Percentiles rank a stretch among this genome's conserved stretches.
Evolutionary conservation across 192 early-diverging fungal species (phyloP).

Genomic region (Irineochytrium annulatum): DNA sequence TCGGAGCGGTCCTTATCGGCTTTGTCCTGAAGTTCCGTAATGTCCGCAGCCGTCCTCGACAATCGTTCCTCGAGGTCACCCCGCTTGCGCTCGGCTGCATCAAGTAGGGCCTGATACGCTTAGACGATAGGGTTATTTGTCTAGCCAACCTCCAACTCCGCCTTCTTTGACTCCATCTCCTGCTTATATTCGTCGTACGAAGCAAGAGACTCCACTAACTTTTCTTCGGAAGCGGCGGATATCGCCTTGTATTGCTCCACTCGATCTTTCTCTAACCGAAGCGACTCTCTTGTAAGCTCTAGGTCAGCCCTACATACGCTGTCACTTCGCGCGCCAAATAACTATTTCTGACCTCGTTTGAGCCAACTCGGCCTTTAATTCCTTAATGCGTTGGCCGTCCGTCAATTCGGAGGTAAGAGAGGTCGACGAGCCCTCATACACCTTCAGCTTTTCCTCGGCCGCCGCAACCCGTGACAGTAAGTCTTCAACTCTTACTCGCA

Average conservation of each 20-base stretch:
- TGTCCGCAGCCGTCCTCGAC: not conserved
- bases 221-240: slow-evolving; percentile 55
- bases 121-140: no score
- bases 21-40: slow-evolving; percentile 11
- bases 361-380: slow-evolving; percentile 9
- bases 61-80: slow-evolving; percentile 7
- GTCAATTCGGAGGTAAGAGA: slow-evolving; percentile 2
- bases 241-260: slow-evolving; percentile 56
- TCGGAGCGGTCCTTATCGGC: slow-evolving; percentile 1
- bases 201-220: slow-evolving; percentile 46
- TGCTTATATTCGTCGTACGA: slow-evolving; percentile 68
- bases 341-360: not conserved
- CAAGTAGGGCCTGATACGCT: not conserved
- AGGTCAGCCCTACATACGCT: slow-evolving; percentile 7
- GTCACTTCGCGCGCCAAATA: not conserved
- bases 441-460: slow-evolving; percentile 9
- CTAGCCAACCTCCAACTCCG: slow-evolving; percentile 2
- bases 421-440: slow-evolving; percentile 1
- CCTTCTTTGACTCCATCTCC: slow-evolving; percentile 40
- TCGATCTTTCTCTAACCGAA: slow-evolving; percentile 44
- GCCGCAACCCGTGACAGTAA: slow-evolving; percentile 2
- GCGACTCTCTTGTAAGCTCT: slow-evolving; percentile 42
- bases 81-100: slow-evolving; percentile 5
- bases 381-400: slow-evolving; percentile 8
- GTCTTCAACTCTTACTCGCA: slow-evolving; percentile 9